These are phyloP conservation scores for Cucurbita ficifolia DNA, from an alignment of 306 rosid genomes.

Conservation along the genomic window DNA sequence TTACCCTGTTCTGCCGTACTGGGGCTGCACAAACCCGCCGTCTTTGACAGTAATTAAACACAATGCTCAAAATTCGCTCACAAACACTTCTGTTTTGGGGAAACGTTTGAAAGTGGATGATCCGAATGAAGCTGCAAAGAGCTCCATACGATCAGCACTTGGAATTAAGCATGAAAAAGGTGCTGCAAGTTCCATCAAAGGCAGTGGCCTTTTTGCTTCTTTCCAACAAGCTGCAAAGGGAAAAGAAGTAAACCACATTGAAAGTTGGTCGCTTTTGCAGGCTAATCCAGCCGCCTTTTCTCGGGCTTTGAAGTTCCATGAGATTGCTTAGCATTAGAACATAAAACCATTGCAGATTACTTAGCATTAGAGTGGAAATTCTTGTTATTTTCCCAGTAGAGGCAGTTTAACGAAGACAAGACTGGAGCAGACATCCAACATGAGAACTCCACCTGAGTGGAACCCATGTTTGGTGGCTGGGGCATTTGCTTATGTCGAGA, in stretches of 20 bases:
- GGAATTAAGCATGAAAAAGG: slow-evolving; percentile 49
- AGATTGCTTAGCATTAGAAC: slow-evolving; percentile 28
- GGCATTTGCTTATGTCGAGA: neutral
- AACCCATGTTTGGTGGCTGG: neutral
- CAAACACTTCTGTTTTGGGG: slow-evolving; percentile 31
- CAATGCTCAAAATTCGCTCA: slow-evolving; percentile 22
- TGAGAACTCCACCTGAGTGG: neutral
- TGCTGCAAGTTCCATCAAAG: slow-evolving; percentile 16
- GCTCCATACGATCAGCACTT: slow-evolving; percentile 48
- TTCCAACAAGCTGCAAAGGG: slow-evolving; percentile 30
- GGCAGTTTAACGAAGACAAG: slow-evolving; percentile 10
- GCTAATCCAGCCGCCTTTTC: slow-evolving; percentile 81
- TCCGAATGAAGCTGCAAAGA: slow-evolving; percentile 47
- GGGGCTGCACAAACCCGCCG: slow-evolving; percentile 43
- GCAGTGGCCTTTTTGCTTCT: slow-evolving; percentile 33
- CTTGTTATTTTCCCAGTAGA: neutral
- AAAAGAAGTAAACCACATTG: slow-evolving; percentile 22
- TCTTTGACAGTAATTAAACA: slow-evolving; percentile 38
- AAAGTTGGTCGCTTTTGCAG: slow-evolving; percentile 41
- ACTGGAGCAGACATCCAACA: neutral
- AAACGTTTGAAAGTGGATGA: slow-evolving; percentile 67
- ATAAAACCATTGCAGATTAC: slow-evolving; percentile 26
- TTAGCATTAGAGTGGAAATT: slow-evolving; percentile 12
- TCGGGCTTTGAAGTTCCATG: slow-evolving; percentile 53
- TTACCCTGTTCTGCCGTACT: slow-evolving; percentile 35